Conservation (phyloP, 2,329 filamentous ascomycete species). For the Fusarium coffeatum region DNA sequence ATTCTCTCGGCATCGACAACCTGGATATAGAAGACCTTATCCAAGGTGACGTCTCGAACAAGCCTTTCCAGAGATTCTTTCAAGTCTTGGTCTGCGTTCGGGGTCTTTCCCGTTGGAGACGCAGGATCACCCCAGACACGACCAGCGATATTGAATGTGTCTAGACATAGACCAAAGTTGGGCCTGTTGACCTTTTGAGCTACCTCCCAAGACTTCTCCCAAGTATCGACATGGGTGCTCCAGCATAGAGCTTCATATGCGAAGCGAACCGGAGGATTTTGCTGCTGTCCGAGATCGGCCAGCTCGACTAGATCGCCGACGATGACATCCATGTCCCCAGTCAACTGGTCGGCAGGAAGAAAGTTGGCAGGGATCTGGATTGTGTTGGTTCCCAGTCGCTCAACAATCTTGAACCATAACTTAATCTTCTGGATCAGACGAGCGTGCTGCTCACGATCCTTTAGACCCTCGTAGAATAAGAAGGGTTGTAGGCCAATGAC, state of each 20-base stretch:
- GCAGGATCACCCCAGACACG: conserved; percentile 19
- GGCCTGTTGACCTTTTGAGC: neutral
- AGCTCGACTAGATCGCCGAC: neutral
- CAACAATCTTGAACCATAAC: conserved; percentile 5
- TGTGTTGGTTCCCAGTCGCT: neutral
- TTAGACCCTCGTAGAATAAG: conserved; percentile 8
- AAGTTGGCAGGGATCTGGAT: conserved; percentile 24
- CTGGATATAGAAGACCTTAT: conserved; percentile 14
- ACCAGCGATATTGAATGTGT: conserved; percentile 12
- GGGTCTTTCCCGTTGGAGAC: conserved; percentile 1
- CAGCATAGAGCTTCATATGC: conserved; percentile 13
- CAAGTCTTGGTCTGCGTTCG: conserved; percentile 11
- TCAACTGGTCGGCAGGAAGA: conserved; percentile 14
- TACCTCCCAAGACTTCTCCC: conserved; percentile 20
- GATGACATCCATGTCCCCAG: conserved; percentile 14
- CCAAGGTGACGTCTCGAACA: neutral
- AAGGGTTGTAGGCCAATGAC: conserved; percentile 15
- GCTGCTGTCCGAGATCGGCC: neutral
- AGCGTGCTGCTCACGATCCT: neutral
- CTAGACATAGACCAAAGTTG: conserved; percentile 13
- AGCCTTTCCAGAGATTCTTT: conserved; percentile 2
- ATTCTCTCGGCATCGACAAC: conserved; percentile 13
- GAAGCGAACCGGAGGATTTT: conserved; percentile 2
- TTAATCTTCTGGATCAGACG: conserved; percentile 3
- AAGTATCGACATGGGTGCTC: conserved; percentile 11